phyloP scores from a whole-genome alignment of 345 rosid genomes.

The Capsella bursapastoris region DNA sequence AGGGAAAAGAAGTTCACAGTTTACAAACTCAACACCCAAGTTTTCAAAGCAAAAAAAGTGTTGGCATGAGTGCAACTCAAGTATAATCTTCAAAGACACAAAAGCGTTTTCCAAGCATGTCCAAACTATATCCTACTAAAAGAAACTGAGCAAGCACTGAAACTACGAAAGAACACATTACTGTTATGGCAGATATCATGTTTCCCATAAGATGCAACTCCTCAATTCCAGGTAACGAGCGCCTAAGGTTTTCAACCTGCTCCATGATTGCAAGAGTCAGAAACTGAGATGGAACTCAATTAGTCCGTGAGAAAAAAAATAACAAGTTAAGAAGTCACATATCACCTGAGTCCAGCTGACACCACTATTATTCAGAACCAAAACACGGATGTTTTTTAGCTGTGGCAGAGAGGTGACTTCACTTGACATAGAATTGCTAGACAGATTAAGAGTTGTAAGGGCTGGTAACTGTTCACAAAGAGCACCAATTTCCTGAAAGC shows the following conservation, averaged over 20 bases:
- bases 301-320: constrained; percentile 5
- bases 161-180: constrained; percentile 36
- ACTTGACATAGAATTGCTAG: constrained; percentile 64
- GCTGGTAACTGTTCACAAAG: constrained; percentile 74
- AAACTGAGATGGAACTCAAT: neutral
- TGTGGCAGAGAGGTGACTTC: constrained; percentile 53
- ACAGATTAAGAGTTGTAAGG: constrained; percentile 69
- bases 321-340: constrained; percentile 4
- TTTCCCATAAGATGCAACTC: constrained; percentile 95
- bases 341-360: constrained; percentile 77
- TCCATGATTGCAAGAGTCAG: constrained; percentile 17
- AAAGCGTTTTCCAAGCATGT: constrained; percentile 8
- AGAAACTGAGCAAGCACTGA: constrained; percentile 22
- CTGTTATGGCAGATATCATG: constrained; percentile 61
- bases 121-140: constrained; percentile 3
- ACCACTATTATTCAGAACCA: constrained; percentile 78
- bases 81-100: constrained; percentile 9
- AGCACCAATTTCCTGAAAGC: constrained; percentile 66
- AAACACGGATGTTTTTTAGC: constrained; percentile 60
- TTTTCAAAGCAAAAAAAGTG: neutral
- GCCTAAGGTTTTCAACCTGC: constrained; percentile 77
- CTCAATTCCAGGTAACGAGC: constrained; percentile 71
- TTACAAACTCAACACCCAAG: neutral
- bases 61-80: neutral
- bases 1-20: neutral